phyloP scores from a whole-genome alignment of 805 yeast species.

The Sporopachydermia lactativora region DNA sequence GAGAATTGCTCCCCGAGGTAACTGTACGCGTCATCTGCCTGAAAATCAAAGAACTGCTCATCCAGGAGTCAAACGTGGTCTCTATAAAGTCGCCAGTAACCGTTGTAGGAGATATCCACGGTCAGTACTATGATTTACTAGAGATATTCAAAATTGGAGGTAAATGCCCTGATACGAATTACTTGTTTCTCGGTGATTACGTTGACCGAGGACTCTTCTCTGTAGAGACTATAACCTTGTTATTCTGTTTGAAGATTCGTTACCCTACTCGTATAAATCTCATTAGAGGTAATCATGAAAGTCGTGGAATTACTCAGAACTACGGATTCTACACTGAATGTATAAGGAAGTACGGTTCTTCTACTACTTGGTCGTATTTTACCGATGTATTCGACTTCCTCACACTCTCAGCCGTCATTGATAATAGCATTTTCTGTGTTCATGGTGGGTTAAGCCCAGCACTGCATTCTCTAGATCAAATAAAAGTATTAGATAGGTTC shows the following conservation, averaged over 20 bases:
- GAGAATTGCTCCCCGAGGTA: slow-evolving; percentile 56
- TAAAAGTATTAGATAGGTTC: slow-evolving; percentile 78
- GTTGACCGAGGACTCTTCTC: slow-evolving; percentile 93
- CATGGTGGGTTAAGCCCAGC: slow-evolving; percentile 97
- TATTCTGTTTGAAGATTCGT: slow-evolving; percentile 71
- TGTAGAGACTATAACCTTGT: slow-evolving; percentile 78
- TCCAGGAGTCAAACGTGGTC: slow-evolving; percentile 77
- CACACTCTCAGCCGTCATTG: slow-evolving; percentile 80
- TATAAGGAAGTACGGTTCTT: slow-evolving; percentile 70
- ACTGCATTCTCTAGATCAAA: slow-evolving; percentile 87
- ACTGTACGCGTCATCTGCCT: slow-evolving; percentile 63
- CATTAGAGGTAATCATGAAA: slow-evolving; percentile 92
- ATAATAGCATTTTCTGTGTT: slow-evolving; percentile 80
- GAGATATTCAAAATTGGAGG: slow-evolving; percentile 95
- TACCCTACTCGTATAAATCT: slow-evolving; percentile 76
- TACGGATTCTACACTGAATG: slow-evolving; percentile 97
- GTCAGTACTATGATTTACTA: slow-evolving; percentile 86
- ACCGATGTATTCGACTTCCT: slow-evolving; percentile 90
- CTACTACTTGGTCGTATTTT: slow-evolving; percentile 73
- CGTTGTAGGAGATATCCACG: slow-evolving; percentile 95
- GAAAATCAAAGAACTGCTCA: slow-evolving; percentile 67
- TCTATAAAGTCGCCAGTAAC: slow-evolving; percentile 79
- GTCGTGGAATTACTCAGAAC: slow-evolving; percentile 91
- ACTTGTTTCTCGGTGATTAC: slow-evolving; percentile 86
- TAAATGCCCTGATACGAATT: slow-evolving; percentile 83